Percentiles rank a stretch among this genome's conserved stretches.
phyloP scores from a whole-genome alignment of 768 basidiomycete species.

The Suillus luteus region DNA sequence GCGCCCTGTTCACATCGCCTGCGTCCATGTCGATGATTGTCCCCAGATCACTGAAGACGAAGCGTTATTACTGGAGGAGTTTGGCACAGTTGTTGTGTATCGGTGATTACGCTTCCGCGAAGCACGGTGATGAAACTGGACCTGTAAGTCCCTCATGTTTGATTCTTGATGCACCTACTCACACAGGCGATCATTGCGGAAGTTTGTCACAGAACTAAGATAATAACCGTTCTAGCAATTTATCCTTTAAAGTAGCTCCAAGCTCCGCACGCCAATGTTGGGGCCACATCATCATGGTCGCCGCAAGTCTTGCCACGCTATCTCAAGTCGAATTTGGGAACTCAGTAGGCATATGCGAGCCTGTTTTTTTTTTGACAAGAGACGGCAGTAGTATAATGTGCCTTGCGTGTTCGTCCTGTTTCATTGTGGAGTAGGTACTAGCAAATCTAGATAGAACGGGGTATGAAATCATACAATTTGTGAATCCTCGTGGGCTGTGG shows the following conservation, averaged over 20 bases:
- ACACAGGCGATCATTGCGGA: background rate
- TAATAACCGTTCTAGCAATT: slow-evolving; percentile 2
- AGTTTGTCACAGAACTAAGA: background rate
- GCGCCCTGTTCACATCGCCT: slow-evolving; percentile 38
- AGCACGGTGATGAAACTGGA: slow-evolving; percentile 1
- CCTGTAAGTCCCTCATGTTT: slow-evolving; percentile 7
- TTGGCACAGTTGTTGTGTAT: slow-evolving; percentile 35
- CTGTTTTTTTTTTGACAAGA: background rate
- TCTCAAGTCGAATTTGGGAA: background rate
- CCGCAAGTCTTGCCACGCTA: slow-evolving; percentile 1
- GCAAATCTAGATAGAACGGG: background rate
- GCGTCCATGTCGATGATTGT: slow-evolving; percentile 46
- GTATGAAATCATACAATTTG: background rate
- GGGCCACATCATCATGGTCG: slow-evolving; percentile 5
- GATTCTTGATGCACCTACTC: background rate
- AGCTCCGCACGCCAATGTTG: slow-evolving; percentile 6
- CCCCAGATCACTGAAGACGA: slow-evolving; percentile 39
- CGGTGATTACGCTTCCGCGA: slow-evolving; percentile 6
- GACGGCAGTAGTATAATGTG: background rate
- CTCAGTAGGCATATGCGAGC: background rate
- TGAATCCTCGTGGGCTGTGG: background rate
- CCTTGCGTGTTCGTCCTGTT: background rate
- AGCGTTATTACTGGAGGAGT: slow-evolving; percentile 39
- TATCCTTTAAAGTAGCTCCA: slow-evolving; percentile 8
- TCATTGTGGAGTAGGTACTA: background rate